Base-by-base conservation (phyloP, 1,284 basidiomycete genomes). In the Moesziomyces sp. region DNA sequence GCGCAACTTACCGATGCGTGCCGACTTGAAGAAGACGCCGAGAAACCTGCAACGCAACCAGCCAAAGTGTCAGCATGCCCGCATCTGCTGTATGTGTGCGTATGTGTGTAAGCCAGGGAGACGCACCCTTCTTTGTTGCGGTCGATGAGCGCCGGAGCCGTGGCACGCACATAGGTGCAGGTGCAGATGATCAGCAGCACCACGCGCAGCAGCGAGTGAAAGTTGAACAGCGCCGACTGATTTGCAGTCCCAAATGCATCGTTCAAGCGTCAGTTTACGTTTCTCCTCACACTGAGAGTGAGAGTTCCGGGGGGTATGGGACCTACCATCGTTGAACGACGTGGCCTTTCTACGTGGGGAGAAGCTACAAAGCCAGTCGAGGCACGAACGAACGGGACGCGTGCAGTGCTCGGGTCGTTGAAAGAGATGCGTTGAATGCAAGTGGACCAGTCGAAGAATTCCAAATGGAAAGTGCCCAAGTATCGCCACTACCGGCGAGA, bases 141-240 rank as follows among this genome's bases (percentile, higher is more conserved):
- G 85, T 99, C 97, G 28, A 99, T 88, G 8, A 99, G 86, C 24
- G 92, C 88, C 5, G 96, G 96, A 5, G 93, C 91, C 3, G 93
- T 90, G 0, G 93, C 91, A 57, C 96, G 90, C 18, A 96, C 88
- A 84, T 99, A 99, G 3, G 97, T 96, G 87, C 94, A 97, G 46
- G 96, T 98, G 87, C 97, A 99, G 68, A 98, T 94, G 83, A 92
- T 87, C 53, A 99, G 89, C 18, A 99, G 88, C 70, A 97, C 91
- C 83, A 97, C 94, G 77, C 97, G 90, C 14, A 99, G 88, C 19
- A 99, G 89, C 0, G 94, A 95, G 85, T 96, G 92, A 83, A 99
- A 99, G 87, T 97, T 96, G 90, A 99, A 97, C 40, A 99, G 88
- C 8, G 97, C 96, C 47, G 95, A 96, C 95, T 97, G 21, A 21